Conservation (phyloP, 163 green algal species). For the Trebouxiophyceae sp. region DNA sequence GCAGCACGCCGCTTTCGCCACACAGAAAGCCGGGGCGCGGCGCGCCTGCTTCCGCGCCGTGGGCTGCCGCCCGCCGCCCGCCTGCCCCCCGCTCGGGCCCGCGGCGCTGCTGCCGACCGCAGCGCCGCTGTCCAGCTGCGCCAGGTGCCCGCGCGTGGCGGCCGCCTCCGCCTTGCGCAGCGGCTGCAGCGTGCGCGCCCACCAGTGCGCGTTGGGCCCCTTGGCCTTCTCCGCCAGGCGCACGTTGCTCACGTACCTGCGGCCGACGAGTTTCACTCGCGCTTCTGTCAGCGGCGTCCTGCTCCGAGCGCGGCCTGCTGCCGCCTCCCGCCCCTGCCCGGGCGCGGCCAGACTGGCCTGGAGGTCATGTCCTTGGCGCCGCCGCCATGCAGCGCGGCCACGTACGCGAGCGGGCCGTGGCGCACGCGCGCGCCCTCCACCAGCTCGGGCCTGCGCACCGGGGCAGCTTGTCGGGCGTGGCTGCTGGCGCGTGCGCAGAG, state of each 20-base stretch:
- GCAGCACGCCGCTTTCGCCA: too few relatives aligned
- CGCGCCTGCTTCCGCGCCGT: too few relatives aligned
- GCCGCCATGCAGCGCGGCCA: slow-evolving; percentile 49
- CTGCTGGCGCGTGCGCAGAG: slow-evolving; percentile 50
- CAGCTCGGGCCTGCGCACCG: slow-evolving; percentile 8
- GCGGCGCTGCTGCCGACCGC: too few relatives aligned
- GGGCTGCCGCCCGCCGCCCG: too few relatives aligned
- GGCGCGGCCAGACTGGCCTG: too few relatives aligned
- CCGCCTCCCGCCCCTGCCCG: too few relatives aligned
- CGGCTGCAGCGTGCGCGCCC: slow-evolving; percentile 34
- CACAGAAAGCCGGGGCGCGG: too few relatives aligned
- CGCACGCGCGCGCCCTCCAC: slow-evolving; percentile 29
- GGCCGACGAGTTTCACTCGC: slow-evolving; percentile 1
- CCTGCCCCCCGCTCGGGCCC: too few relatives aligned
- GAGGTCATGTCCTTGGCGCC: slow-evolving; percentile 69
- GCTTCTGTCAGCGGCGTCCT: too few relatives aligned
- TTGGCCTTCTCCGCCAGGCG: neutral
- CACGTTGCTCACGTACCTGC: slow-evolving; percentile 10
- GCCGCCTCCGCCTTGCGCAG: slow-evolving; percentile 1
- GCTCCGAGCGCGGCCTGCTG: too few relatives aligned
- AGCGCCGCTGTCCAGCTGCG: too few relatives aligned
- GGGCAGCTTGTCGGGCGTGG: slow-evolving; percentile 37
- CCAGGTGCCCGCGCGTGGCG: neutral
- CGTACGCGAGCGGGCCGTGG: slow-evolving; percentile 46
- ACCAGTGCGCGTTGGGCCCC: slow-evolving; percentile 26